Percentiles rank a stretch among this genome's conserved stretches.
phyloP scores from a whole-genome alignment of 83 land plant genomes.

The Thuja plicata region DNA sequence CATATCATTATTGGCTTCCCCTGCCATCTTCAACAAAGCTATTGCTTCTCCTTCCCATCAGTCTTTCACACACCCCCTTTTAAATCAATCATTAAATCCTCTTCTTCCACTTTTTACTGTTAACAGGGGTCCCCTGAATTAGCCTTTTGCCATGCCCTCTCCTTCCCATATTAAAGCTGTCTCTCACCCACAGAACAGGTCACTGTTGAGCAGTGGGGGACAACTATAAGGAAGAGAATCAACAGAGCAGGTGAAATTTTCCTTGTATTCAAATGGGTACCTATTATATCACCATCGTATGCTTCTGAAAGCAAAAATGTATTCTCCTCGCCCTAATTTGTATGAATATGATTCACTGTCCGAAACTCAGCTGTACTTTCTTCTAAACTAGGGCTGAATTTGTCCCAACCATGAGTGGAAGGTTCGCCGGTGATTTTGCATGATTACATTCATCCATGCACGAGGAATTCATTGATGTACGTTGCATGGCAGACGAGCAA shows the following conservation, averaged over 20 bases:
- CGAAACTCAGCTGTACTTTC: not conserved
- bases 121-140: not conserved
- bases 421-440: not conserved
- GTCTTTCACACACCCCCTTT: not conserved
- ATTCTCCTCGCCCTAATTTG: not conserved
- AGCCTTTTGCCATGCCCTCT: not conserved
- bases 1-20: slow-evolving; percentile 17
- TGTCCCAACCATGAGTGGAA: not conserved
- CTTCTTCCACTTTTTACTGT: not conserved
- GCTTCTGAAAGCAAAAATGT: not conserved
- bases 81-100: not conserved
- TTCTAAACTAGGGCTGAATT: not conserved
- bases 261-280: not conserved
- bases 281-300: not conserved
- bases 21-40: slow-evolving; percentile 17
- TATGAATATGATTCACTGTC: not conserved
- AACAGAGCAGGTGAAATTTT: not conserved
- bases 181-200: not conserved
- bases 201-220: slow-evolving; percentile 4
- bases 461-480: not conserved
- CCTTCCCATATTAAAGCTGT: not conserved
- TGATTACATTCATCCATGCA: not conserved
- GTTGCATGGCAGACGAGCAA: not conserved
- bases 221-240: not conserved
- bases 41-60: not conserved